A percentile compares a stretch with the other conserved stretches of the same genome.
These are phyloP conservation scores for Plasmodium fragile DNA, from an alignment of 169 alveolate genomes.

Conservation along the genomic window DNA sequence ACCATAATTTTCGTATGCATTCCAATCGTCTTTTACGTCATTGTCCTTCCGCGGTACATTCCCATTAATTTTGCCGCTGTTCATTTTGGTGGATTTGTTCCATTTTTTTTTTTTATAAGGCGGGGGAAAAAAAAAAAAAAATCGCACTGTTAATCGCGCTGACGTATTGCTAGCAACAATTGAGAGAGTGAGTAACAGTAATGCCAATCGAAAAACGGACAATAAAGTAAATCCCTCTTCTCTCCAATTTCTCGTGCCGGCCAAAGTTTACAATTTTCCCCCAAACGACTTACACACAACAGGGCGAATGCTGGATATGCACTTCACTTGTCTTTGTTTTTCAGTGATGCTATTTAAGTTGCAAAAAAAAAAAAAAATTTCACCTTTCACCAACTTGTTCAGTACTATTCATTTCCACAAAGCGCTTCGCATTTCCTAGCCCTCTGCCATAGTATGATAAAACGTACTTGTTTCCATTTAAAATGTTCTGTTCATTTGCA, in stretches of 20 bases:
- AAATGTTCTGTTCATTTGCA: neutral
- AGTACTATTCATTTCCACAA: neutral
- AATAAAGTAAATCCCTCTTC: conserved; percentile 6
- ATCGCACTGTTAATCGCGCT: neutral
- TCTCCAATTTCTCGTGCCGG: neutral
- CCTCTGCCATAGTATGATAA: neutral
- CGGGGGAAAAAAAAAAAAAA: neutral
- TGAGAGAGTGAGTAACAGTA: neutral
- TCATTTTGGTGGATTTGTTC: conserved; percentile 33
- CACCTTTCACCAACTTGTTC: neutral
- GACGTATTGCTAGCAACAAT: neutral
- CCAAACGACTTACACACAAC: neutral
- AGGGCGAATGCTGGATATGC: neutral
- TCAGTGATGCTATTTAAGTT: neutral
- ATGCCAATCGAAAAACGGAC: neutral
- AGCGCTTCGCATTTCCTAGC: neutral
- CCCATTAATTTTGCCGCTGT: conserved; percentile 25
- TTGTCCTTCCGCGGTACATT: neutral
- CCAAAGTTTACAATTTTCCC: neutral
- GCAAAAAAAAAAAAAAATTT: neutral
- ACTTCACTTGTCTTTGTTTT: conserved; percentile 9
- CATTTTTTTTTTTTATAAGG: conserved; percentile 26
- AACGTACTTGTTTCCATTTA: neutral
- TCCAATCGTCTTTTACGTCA: conserved; percentile 15
- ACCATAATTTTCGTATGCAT: neutral